A percentile compares a stretch with the other conserved stretches of the same genome.
Evolutionary conservation across 352 stramenopile genomes (phyloP).

Genomic region (Thalassiosira pacifica): DNA sequence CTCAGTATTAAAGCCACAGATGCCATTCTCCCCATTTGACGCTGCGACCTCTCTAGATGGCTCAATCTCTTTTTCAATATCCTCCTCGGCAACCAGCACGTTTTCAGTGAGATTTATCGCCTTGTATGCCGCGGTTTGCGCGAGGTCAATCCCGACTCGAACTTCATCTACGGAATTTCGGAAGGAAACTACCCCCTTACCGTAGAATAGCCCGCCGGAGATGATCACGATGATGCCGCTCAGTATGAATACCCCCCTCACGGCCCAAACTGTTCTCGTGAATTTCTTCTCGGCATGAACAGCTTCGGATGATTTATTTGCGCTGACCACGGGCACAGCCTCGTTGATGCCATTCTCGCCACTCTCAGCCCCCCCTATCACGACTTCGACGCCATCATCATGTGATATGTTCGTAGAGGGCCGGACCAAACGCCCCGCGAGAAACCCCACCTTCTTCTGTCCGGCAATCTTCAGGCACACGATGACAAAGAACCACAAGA

Average conservation of each 20-base stretch:
- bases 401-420: conserved; percentile 1
- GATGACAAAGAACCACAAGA: conserved; percentile 54
- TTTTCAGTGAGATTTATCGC: conserved; percentile 38
- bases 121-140: conserved; percentile 12
- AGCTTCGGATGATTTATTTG: conserved; percentile 1
- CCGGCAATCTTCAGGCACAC: conserved; percentile 45
- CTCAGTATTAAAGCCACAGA: conserved; percentile 27
- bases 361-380: conserved; percentile 7
- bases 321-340: neutral
- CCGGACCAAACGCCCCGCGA: conserved; percentile 41
- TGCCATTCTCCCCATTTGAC: neutral
- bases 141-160: conserved; percentile 22
- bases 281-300: conserved; percentile 39
- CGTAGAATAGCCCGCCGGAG: conserved; percentile 50
- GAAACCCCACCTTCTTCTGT: conserved; percentile 47
- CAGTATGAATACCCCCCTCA: conserved; percentile 42
- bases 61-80: conserved; percentile 19
- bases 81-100: conserved; percentile 16
- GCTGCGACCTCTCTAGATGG: neutral
- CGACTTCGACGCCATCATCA: conserved; percentile 19
- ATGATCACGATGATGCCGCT: conserved; percentile 53
- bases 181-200: conserved; percentile 43
- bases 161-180: conserved; percentile 37
- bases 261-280: conserved; percentile 32
- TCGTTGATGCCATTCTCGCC: too few relatives aligned